A percentile compares a stretch with the other conserved stretches of the same genome.
These are phyloP conservation scores for Immersiporthe knoxdaviesiana DNA, from an alignment of 2,329 filamentous ascomycete genomes.

Conservation along the genomic window DNA sequence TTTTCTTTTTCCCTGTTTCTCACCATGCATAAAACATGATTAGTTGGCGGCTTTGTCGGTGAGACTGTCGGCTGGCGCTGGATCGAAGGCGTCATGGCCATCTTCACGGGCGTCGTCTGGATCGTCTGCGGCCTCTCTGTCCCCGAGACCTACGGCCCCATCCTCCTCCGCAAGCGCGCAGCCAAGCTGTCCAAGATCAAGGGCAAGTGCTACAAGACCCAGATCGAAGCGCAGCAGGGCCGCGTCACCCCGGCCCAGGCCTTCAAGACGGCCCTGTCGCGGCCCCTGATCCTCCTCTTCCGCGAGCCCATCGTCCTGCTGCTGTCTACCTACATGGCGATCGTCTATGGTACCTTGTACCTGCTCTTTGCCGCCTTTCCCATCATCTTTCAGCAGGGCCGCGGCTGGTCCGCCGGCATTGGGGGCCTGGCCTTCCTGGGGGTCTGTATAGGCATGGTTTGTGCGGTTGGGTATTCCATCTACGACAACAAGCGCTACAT, in stretches of 20 bases:
- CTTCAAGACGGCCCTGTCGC: slow-evolving; percentile 59
- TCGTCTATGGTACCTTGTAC: slow-evolving; percentile 58
- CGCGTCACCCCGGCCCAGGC: slow-evolving; percentile 49
- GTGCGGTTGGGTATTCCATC: slow-evolving; percentile 57
- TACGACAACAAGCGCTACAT: slow-evolving; percentile 59
- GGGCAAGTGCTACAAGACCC: slow-evolving; percentile 59
- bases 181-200: slow-evolving; percentile 53
- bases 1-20: no score
- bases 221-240: slow-evolving; percentile 49
- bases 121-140: slow-evolving; percentile 53
- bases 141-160: slow-evolving; percentile 65
- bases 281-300: slow-evolving; percentile 69
- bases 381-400: slow-evolving; percentile 62
- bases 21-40: no score
- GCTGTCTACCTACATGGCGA: slow-evolving; percentile 66
- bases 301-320: slow-evolving; percentile 68
- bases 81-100: slow-evolving; percentile 65
- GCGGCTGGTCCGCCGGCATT: slow-evolving; percentile 62
- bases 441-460: slow-evolving; percentile 64
- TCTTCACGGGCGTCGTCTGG: slow-evolving; percentile 64
- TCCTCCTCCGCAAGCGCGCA: slow-evolving; percentile 58
- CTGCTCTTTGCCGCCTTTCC: slow-evolving; percentile 59
- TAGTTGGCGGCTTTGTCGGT: slow-evolving; percentile 62
- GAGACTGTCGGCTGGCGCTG: slow-evolving; percentile 65
- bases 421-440: slow-evolving; percentile 67